Evolutionary conservation across 345 rosid species (phyloP).

Genomic region (Euphorbia peplus): DNA sequence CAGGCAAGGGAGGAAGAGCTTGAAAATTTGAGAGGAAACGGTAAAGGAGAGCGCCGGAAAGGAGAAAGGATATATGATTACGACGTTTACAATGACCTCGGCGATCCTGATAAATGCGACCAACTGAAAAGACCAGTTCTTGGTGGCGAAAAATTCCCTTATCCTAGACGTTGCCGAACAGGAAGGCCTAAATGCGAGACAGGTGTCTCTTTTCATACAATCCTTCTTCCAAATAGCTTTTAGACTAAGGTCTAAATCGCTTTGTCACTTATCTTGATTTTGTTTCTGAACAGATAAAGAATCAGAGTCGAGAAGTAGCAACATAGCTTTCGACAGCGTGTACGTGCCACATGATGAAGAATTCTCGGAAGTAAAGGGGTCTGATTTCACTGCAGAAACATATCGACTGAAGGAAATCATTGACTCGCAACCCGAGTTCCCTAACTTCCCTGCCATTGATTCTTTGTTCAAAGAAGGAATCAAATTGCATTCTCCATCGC

Average conservation of each 20-base stretch:
- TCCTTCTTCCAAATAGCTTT: no score
- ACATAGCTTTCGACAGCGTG: no score
- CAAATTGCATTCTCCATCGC: constrained; percentile 30
- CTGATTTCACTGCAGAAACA: constrained; percentile 54
- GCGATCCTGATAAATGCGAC: constrained; percentile 53
- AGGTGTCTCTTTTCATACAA: no score
- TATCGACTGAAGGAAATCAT: constrained; percentile 38
- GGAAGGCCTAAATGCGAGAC: constrained; percentile 32
- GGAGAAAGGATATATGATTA: constrained; percentile 72
- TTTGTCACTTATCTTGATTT: no score
- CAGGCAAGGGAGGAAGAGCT: constrained; percentile 60
- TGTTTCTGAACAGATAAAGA: constrained; percentile 35
- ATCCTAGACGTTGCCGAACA: constrained; percentile 53
- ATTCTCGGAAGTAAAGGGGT: constrained; percentile 49
- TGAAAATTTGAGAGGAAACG: constrained; percentile 47
- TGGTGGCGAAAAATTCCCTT: constrained; percentile 40
- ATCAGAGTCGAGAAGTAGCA: constrained; percentile 44
- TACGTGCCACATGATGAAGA: constrained; percentile 86
- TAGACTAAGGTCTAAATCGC: no score
- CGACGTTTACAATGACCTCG: constrained; percentile 77
- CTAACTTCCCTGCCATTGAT: constrained; percentile 62
- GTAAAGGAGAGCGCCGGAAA: constrained; percentile 52
- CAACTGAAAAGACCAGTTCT: constrained; percentile 33
- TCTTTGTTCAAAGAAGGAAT: constrained; percentile 61
- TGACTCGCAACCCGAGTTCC: constrained; percentile 49